A percentile compares a stretch with the other conserved stretches of the same genome.
phyloP scores from a whole-genome alignment of 2,329 filamentous ascomycete species.

The Hymenoscyphus repandus region DNA sequence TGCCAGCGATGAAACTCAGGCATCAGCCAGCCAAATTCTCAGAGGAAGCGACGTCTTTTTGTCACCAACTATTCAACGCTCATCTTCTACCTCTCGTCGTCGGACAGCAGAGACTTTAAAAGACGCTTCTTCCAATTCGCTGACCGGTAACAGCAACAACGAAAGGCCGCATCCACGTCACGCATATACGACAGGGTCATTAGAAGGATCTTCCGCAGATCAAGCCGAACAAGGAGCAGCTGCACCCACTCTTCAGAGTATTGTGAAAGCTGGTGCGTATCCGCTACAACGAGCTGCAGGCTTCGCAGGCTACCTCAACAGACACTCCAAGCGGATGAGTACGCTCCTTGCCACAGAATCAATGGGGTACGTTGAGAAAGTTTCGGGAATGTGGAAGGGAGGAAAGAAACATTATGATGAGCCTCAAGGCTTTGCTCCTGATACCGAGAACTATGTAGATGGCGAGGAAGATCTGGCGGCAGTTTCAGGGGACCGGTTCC shows the following conservation, averaged over 20 bases:
- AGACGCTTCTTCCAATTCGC: slow-evolving; percentile 19
- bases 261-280: slow-evolving; percentile 61
- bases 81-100: slow-evolving; percentile 28
- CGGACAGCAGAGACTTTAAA: slow-evolving; percentile 14
- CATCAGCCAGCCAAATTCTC: slow-evolving; percentile 87
- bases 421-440: slow-evolving; percentile 44
- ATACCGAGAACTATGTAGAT: slow-evolving; percentile 49
- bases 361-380: slow-evolving; percentile 94
- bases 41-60: slow-evolving; percentile 84
- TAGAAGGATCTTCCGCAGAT: slow-evolving; percentile 16
- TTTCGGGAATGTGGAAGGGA: slow-evolving; percentile 95
- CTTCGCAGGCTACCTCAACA: slow-evolving; percentile 77
- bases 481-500: slow-evolving; percentile 73
- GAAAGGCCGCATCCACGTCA: slow-evolving; percentile 10
- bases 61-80: slow-evolving; percentile 62
- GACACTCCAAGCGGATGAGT: slow-evolving; percentile 74
- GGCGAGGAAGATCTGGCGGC: slow-evolving; percentile 61
- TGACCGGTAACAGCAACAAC: slow-evolving; percentile 14
- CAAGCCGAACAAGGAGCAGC: slow-evolving; percentile 34
- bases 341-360: slow-evolving; percentile 80
- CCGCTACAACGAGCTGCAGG: slow-evolving; percentile 79
- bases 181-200: slow-evolving; percentile 23
- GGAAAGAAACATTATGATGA: slow-evolving; percentile 83
- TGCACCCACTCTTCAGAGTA: slow-evolving; percentile 50
- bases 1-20: slow-evolving; percentile 65